Percentiles rank a stretch among this genome's conserved stretches.
These are phyloP conservation scores for Salvia rosmarinus DNA, from an alignment of 257 asterid species.

Conservation along the genomic window DNA sequence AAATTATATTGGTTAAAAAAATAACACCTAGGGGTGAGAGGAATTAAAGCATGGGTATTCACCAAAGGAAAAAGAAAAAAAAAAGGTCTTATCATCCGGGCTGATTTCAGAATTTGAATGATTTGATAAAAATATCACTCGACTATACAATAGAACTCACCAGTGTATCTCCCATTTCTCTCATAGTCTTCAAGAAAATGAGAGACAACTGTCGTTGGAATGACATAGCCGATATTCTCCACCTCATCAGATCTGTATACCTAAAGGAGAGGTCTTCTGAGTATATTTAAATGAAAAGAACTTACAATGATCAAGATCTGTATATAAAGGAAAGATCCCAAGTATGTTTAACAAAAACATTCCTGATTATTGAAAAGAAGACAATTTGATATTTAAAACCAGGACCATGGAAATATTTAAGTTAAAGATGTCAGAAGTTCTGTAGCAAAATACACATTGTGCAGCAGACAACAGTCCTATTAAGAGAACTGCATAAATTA, in stretches of 20 bases:
- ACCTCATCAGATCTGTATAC: conserved; percentile 96
- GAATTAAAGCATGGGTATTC: too few relatives aligned
- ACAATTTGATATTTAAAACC: conserved; percentile 16
- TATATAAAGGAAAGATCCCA: conserved; percentile 53
- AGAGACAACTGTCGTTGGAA: conserved; percentile 89
- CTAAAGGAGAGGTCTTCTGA: conserved; percentile 60
- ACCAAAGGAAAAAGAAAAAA: too few relatives aligned
- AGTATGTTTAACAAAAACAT: conserved; percentile 31
- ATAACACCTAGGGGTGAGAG: too few relatives aligned
- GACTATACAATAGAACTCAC: conserved; percentile 48
- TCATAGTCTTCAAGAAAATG: conserved; percentile 95
- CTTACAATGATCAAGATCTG: conserved; percentile 51
- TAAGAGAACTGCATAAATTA: conserved; percentile 24
- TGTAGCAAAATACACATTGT: conserved; percentile 8
- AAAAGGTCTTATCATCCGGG: too few relatives aligned
- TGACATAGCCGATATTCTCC: conserved; percentile 95
- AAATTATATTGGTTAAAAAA: too few relatives aligned
- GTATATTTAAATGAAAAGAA: conserved; percentile 31
- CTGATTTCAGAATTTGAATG: conserved; percentile 10
- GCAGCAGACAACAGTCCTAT: conserved; percentile 21
- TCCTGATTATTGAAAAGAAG: conserved; percentile 17
- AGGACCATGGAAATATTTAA: conserved; percentile 26
- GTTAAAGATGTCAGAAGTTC: conserved; percentile 21
- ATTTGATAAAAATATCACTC: conserved; percentile 18
- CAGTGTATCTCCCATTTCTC: conserved; percentile 86